Percentiles rank a stretch among this genome's conserved stretches.
Evolutionary conservation across 176 grass and related monocot genomes (phyloP).

Genomic region (Aegilops sharonensis): DNA sequence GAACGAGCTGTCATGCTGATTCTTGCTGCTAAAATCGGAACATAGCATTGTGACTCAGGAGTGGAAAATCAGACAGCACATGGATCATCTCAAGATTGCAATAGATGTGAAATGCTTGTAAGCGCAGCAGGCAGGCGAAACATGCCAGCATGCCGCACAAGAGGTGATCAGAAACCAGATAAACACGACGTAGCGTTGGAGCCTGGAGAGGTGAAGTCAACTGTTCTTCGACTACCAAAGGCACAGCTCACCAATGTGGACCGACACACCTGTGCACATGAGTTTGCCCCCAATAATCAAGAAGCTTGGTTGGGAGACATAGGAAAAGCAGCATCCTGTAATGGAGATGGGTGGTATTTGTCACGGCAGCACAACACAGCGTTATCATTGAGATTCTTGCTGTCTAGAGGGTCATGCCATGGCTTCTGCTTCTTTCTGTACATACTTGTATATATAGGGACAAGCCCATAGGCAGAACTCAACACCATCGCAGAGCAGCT

Average conservation of each 20-base stretch:
- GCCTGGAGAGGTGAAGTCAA: slow-evolving; percentile 20
- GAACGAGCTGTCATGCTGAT: slow-evolving; percentile 9
- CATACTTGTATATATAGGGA: slow-evolving; percentile 31
- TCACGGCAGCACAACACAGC: slow-evolving; percentile 1
- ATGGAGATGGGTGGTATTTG: neutral
- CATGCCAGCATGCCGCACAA: neutral
- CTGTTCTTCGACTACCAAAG: neutral
- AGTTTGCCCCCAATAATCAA: slow-evolving; percentile 7
- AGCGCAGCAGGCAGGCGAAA: neutral
- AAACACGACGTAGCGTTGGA: neutral
- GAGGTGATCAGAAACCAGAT: neutral
- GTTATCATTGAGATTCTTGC: slow-evolving; percentile 14
- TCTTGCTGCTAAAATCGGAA: slow-evolving; percentile 23
- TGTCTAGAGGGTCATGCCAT: neutral
- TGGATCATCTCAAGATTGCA: slow-evolving; percentile 8
- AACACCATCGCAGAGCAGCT: slow-evolving; percentile 1
- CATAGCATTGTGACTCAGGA: neutral
- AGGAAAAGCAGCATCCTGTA: neutral
- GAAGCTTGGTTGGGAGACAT: neutral
- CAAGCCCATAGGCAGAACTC: slow-evolving; percentile 1
- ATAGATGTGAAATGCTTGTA: neutral
- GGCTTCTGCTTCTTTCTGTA: slow-evolving; percentile 27
- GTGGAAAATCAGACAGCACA: neutral
- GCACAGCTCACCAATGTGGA: slow-evolving; percentile 23
- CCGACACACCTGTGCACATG: neutral